These are phyloP conservation scores for Citrus glauca DNA, from an alignment of 345 rosid genomes.

Conservation along the genomic window DNA sequence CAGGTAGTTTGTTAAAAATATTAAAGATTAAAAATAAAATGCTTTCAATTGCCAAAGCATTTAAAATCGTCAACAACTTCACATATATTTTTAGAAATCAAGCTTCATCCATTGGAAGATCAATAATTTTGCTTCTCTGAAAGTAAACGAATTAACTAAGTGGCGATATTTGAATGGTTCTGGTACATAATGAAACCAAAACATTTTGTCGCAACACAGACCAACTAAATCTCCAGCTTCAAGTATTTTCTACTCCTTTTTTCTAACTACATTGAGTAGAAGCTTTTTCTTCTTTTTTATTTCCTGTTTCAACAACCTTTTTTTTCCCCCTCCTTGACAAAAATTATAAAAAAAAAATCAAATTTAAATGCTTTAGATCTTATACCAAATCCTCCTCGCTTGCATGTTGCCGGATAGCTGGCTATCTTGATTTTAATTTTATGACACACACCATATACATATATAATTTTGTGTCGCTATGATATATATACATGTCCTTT, in stretches of 20 bases:
- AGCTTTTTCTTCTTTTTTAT: neutral
- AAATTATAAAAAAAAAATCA: neutral
- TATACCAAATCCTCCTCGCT: neutral
- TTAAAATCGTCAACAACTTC: no score
- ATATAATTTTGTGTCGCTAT: neutral
- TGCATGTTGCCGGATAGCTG: neutral
- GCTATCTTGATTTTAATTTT: neutral
- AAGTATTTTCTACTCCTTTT: neutral
- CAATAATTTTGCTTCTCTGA: neutral
- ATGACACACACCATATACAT: neutral
- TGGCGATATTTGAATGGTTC: neutral
- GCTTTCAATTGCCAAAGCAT: neutral
- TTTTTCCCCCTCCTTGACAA: neutral
- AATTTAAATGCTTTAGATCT: neutral
- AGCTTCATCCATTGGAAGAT: no score
- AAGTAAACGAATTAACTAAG: neutral
- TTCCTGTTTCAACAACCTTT: neutral
- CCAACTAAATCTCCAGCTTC: neutral
- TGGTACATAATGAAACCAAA: constrained; percentile 2
- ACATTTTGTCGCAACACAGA: neutral
- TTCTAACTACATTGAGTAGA: no score
- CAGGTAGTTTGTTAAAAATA: no score
- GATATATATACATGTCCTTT: neutral
- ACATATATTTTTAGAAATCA: no score
- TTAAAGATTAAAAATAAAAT: no score